Base-by-base conservation (phyloP, 768 basidiomycete species). In the Serpula lacrymans region DNA sequence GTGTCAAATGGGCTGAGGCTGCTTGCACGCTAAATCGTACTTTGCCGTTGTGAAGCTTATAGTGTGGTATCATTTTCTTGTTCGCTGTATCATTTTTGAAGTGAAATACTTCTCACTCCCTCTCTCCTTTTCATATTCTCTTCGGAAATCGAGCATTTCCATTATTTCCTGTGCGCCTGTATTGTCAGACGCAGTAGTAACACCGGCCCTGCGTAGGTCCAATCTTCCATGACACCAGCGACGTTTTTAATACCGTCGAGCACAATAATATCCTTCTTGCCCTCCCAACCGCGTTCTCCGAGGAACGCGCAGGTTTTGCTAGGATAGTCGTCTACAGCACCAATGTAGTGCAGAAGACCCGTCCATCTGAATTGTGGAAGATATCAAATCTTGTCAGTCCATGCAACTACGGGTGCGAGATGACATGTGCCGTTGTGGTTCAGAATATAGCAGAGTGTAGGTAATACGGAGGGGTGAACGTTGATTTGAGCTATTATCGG, bases 401-500 rank as follows among this genome's bases (percentile, higher is more conserved):
- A 96, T 0, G 84, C 68, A 0, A 91, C 82, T 26, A 92, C 70
- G 12, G 81, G 72, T 0, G 90, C 82, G 18, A 96, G 72, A 58
- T 86, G 80, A 49, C 91, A 89, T 70, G 70, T 32, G 57, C 57
- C 31, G 59, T 48, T 18, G 57, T 65, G 65, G 67, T 38, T 82
- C 75, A 92, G 78, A 48, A 94, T 79, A 22, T 67, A 57, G 50
- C 82, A 85, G 43, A 93, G 62, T 23, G 67, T 68, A 1, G 74
- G 68, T 11, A 80, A 67, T 4, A 82, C 79, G 5, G 65, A 63
- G 0, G 85, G 84, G 55, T 86, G 75, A 3, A 93, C 74, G 60
- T 93, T 78, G 32, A 90, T 85, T 57, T 93, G 86, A 2, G 90
- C 90, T 42, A 95, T 87, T 2, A 89, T 91, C 0, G 89, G 90